Evolutionary conservation across 169 alveolate species (phyloP).

Genomic region (Cryptosporidium parvum): DNA sequence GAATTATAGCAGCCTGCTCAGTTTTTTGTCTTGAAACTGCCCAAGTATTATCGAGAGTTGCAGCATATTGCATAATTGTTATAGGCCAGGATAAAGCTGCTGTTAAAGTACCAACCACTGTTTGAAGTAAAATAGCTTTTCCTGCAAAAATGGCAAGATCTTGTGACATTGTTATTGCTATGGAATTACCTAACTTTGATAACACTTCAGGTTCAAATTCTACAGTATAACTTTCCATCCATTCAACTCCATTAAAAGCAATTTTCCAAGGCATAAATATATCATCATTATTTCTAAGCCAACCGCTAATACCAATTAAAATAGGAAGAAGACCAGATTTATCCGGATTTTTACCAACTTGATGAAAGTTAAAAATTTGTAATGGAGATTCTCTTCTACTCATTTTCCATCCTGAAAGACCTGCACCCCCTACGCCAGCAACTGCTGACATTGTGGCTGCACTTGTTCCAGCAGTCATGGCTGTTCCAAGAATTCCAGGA

Average conservation of each 20-base stretch:
- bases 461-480: conserved; percentile 51
- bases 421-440: conserved; percentile 73
- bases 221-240: conserved; percentile 65
- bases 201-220: conserved; percentile 72
- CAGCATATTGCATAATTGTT: conserved; percentile 87
- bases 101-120: conserved; percentile 66
- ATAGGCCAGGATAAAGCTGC: conserved; percentile 88
- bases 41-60: conserved; percentile 91
- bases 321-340: conserved; percentile 61
- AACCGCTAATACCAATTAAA: conserved; percentile 64
- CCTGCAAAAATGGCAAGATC: conserved; percentile 76
- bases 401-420: conserved; percentile 75
- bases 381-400: conserved; percentile 76
- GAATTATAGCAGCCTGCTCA: conserved; percentile 87
- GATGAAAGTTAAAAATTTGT: conserved; percentile 39
- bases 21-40: conserved; percentile 88
- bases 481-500: conserved; percentile 48
- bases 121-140: conserved; percentile 68
- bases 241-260: conserved; percentile 67
- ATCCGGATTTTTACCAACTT: conserved; percentile 14
- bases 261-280: conserved; percentile 51
- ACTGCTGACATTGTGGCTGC: conserved; percentile 67
- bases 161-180: conserved; percentile 67
- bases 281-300: conserved; percentile 57
- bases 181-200: conserved; percentile 52